Percentiles rank a stretch among this genome's conserved stretches.
Evolutionary conservation across 2,329 filamentous ascomycete genomes (phyloP).

Genomic region (Botrytis byssoidea): DNA sequence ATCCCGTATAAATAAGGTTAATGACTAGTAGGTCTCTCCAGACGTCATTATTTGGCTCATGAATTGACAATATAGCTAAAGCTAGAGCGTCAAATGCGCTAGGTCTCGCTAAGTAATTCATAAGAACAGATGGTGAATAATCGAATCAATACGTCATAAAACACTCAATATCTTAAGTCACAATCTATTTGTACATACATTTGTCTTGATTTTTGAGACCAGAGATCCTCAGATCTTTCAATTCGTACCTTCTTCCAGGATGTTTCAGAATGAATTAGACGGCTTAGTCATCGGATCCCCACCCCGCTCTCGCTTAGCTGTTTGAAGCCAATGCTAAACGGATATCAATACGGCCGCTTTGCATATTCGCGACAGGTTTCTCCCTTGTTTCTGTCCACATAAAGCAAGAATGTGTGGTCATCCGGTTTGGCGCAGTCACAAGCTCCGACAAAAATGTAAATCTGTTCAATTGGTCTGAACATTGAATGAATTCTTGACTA

Average conservation of each 20-base stretch:
- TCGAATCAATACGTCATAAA: rapidly evolving
- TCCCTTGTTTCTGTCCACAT: too few species aligned
- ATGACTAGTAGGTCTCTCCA: rapidly evolving
- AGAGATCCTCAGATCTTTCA: rapidly evolving
- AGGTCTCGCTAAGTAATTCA: background rate
- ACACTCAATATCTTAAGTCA: rapidly evolving
- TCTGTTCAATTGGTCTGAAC: rapidly evolving
- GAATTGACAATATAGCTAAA: background rate
- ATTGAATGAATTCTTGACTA: too few species aligned
- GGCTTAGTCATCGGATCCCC: background rate
- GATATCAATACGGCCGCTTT: background rate
- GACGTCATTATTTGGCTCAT: rapidly evolving
- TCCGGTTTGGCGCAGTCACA: too few species aligned
- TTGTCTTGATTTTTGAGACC: rapidly evolving
- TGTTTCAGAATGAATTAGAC: background rate
- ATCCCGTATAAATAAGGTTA: rapidly evolving
- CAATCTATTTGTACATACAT: background rate
- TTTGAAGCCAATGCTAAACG: background rate
- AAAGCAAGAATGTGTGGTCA: too few species aligned
- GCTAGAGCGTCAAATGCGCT: background rate
- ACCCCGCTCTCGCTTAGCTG: rapidly evolving
- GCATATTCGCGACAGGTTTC: too few species aligned
- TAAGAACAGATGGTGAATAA: background rate
- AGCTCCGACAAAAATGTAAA: too few species aligned
- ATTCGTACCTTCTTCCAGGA: background rate